phyloP scores from a whole-genome alignment of 805 yeast species.

The Kazachstania martiniae region DNA sequence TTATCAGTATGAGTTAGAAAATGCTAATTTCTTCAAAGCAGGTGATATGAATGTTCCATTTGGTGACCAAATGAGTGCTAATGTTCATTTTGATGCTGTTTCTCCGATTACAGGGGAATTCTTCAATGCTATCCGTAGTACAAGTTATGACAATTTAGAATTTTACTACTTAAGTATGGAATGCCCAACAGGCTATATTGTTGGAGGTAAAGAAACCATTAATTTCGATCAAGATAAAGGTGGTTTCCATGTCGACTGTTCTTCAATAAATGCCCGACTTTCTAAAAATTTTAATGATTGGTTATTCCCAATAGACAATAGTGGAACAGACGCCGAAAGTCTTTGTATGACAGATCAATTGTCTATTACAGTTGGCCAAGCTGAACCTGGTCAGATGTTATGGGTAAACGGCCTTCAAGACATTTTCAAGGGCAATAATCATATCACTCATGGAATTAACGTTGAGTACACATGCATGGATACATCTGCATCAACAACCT shows the following conservation, averaged over 20 bases:
- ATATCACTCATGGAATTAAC: constrained; percentile 13
- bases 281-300: constrained; percentile 28
- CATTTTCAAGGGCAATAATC: constrained; percentile 12
- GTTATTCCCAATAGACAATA: constrained; percentile 21
- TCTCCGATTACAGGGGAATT: constrained; percentile 8
- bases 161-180: constrained; percentile 26
- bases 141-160: constrained; percentile 25
- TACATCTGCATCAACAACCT: constrained; percentile 18
- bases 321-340: constrained; percentile 8
- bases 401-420: constrained; percentile 28
- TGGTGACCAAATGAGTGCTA: constrained; percentile 16
- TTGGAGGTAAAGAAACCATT: constrained; percentile 21
- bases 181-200: constrained; percentile 24
- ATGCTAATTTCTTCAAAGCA: constrained; percentile 19
- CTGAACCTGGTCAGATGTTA: constrained; percentile 21
- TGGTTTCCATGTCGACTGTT: constrained; percentile 29
- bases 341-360: constrained; percentile 19
- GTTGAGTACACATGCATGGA: constrained; percentile 20
- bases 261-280: constrained; percentile 12
- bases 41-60: constrained; percentile 24
- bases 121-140: constrained; percentile 23
- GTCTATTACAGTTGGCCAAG: constrained; percentile 10
- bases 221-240: constrained; percentile 24
- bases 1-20: constrained; percentile 23
- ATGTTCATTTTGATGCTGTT: constrained; percentile 20